A percentile compares a stretch with the other conserved stretches of the same genome.
Evolutionary conservation across 805 yeast species (phyloP).

Genomic region (Hanseniaspora singularis): DNA sequence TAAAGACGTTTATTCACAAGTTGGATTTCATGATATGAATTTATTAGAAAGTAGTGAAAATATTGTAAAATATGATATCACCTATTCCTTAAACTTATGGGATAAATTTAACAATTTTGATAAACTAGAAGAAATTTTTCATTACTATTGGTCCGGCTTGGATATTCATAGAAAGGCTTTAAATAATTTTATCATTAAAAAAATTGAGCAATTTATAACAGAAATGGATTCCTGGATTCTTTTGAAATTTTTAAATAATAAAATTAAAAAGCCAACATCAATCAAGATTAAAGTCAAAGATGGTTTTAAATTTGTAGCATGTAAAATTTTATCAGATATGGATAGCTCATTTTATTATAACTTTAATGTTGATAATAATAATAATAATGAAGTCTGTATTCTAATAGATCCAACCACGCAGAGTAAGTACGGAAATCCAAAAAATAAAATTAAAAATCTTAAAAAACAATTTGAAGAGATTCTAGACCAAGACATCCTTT

Average conservation of each 20-base stretch:
- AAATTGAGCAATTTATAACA: constrained; percentile 3
- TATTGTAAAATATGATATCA: background rate
- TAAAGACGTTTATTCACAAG: constrained; percentile 3
- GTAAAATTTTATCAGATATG: background rate
- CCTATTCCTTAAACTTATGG: constrained; percentile 9
- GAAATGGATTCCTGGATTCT: constrained; percentile 14
- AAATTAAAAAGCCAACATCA: constrained; percentile 1
- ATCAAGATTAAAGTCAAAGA: constrained; percentile 8
- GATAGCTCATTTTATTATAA: no score
- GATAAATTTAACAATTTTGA: constrained; percentile 6
- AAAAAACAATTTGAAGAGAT: background rate
- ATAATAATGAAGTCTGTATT: background rate
- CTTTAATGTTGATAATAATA: no score
- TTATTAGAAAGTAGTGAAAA: background rate
- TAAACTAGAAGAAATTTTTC: background rate
- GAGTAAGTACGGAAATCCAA: background rate
- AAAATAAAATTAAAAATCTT: no score
- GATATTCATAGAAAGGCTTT: background rate
- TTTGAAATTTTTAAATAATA: constrained; percentile 4
- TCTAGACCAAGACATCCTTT: no score
- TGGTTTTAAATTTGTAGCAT: constrained; percentile 6
- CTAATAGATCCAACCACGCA: background rate
- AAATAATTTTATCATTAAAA: constrained; percentile 6
- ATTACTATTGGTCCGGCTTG: background rate
- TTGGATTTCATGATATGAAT: background rate